phyloP scores from a whole-genome alignment of 768 basidiomycete species.

The Leucogyrophana mollusca region DNA sequence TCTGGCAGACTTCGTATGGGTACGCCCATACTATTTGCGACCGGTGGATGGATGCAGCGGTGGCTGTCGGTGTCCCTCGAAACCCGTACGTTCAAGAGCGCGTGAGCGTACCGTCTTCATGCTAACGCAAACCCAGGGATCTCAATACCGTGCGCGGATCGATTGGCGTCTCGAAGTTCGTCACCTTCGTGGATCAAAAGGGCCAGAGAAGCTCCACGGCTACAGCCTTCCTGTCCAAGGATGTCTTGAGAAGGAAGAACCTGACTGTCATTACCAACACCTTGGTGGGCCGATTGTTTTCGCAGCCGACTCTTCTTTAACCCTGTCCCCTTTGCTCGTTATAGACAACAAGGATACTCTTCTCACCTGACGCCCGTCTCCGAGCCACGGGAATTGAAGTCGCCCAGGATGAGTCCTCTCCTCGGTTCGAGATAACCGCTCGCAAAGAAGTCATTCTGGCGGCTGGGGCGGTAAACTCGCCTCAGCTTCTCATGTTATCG shows the following conservation, averaged over 20 bases:
- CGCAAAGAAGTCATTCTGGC: constrained; percentile 47
- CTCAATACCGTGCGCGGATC: constrained; percentile 8
- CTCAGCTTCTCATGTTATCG: constrained; percentile 61
- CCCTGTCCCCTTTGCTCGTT: background rate
- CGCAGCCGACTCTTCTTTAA: background rate
- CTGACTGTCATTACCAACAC: constrained; percentile 13
- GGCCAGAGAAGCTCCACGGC: constrained; percentile 19
- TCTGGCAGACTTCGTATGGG: constrained; percentile 50
- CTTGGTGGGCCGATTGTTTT: background rate
- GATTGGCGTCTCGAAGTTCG: constrained; percentile 12
- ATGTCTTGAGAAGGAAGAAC: constrained; percentile 17
- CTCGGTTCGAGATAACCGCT: constrained; percentile 41
- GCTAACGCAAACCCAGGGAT: constrained; percentile 1
- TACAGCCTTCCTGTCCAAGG: constrained; percentile 20
- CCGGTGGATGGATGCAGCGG: constrained; percentile 1
- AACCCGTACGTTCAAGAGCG: background rate
- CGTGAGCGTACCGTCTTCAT: background rate
- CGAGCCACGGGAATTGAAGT: constrained; percentile 7
- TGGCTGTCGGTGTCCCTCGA: background rate
- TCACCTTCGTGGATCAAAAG: constrained; percentile 12
- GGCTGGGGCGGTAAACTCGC: constrained; percentile 54
- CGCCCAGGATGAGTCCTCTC: constrained; percentile 16
- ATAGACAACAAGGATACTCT: constrained; percentile 8
- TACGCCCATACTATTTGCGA: background rate
- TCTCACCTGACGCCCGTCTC: background rate